These are phyloP conservation scores for Meyerozyma athensensis DNA, from an alignment of 1,139 yeast genomes.

Conservation along the genomic window DNA sequence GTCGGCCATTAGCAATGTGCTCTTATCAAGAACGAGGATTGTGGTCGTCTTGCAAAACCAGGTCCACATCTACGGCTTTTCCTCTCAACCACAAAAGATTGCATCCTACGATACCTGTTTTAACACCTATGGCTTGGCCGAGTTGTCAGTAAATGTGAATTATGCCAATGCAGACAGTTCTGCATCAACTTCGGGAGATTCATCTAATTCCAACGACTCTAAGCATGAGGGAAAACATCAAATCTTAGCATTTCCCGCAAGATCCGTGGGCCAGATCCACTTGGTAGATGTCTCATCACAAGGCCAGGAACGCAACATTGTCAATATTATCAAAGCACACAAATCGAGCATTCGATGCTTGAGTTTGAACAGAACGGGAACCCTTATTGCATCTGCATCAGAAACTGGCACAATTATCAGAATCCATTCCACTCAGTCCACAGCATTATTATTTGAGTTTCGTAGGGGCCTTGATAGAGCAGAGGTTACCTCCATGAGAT, in stretches of 20 bases:
- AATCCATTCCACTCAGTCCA: slow-evolving; percentile 68
- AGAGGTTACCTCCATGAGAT: slow-evolving; percentile 72
- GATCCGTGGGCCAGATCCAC: slow-evolving; percentile 71
- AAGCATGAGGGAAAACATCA: slow-evolving; percentile 31
- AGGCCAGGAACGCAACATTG: slow-evolving; percentile 58
- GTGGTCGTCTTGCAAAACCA: slow-evolving; percentile 65
- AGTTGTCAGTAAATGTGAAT: slow-evolving; percentile 40
- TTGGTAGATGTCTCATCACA: slow-evolving; percentile 62
- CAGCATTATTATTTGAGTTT: slow-evolving; percentile 74
- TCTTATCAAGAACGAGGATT: slow-evolving; percentile 69
- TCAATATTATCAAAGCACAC: slow-evolving; percentile 81
- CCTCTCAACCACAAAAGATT: slow-evolving; percentile 69
- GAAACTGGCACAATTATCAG: slow-evolving; percentile 83
- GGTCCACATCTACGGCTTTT: slow-evolving; percentile 73
- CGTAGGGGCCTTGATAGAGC: slow-evolving; percentile 88
- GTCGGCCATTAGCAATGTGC: slow-evolving; percentile 68
- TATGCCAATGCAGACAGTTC: slow-evolving; percentile 12
- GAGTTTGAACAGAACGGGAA: slow-evolving; percentile 67
- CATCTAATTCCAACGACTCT: slow-evolving; percentile 10
- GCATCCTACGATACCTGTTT: slow-evolving; percentile 69
- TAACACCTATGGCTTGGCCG: slow-evolving; percentile 68
- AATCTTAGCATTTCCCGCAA: slow-evolving; percentile 69
- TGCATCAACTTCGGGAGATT: slow-evolving; percentile 12
- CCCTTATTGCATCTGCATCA: slow-evolving; percentile 82
- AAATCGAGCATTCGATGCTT: slow-evolving; percentile 64